These are phyloP conservation scores for Kwoniella newhampshirensis DNA, from an alignment of 768 basidiomycete species.

Conservation along the genomic window DNA sequence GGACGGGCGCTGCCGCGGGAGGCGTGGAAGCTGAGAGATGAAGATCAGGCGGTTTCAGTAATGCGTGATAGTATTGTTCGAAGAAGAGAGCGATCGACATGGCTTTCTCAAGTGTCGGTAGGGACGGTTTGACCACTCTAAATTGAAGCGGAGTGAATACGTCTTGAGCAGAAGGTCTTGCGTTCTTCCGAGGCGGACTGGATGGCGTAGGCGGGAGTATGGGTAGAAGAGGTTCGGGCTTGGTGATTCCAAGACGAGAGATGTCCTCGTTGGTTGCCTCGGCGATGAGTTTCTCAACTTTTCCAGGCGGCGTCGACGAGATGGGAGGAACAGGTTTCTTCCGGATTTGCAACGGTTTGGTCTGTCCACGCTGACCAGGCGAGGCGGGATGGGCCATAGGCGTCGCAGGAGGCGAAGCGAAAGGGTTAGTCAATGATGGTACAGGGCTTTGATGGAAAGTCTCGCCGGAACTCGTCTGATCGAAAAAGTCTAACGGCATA, in stretches of 20 bases:
- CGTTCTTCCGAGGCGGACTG: conserved; percentile 13
- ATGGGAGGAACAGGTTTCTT: conserved; percentile 22
- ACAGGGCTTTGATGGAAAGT: not conserved
- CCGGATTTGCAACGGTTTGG: conserved; percentile 19
- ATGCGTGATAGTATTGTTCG: conserved; percentile 52
- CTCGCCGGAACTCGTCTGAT: conserved; percentile 14
- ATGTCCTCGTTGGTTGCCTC: not conserved
- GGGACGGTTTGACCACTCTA: conserved; percentile 69
- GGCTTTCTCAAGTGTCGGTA: conserved; percentile 89
- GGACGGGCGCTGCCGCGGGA: conserved; percentile 60
- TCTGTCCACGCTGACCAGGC: conserved; percentile 1
- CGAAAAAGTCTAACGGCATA: conserved; percentile 32
- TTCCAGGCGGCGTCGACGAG: not conserved
- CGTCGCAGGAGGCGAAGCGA: conserved; percentile 17
- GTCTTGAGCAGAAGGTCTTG: conserved; percentile 13
- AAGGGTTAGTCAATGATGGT: conserved; percentile 21
- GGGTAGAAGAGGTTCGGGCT: not conserved
- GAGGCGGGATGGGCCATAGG: not conserved
- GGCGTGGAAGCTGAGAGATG: conserved; percentile 60
- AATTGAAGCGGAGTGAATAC: conserved; percentile 31
- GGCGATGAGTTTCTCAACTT: not conserved
- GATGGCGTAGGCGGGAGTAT: conserved; percentile 3
- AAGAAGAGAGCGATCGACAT: conserved; percentile 91
- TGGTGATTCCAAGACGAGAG: not conserved
- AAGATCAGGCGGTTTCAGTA: conserved; percentile 41